Evolutionary conservation across 2,329 filamentous ascomycete species (phyloP), one percentile per base, ranked within the genome.

Genomic region (Microthyrium microscopicum): DNA sequence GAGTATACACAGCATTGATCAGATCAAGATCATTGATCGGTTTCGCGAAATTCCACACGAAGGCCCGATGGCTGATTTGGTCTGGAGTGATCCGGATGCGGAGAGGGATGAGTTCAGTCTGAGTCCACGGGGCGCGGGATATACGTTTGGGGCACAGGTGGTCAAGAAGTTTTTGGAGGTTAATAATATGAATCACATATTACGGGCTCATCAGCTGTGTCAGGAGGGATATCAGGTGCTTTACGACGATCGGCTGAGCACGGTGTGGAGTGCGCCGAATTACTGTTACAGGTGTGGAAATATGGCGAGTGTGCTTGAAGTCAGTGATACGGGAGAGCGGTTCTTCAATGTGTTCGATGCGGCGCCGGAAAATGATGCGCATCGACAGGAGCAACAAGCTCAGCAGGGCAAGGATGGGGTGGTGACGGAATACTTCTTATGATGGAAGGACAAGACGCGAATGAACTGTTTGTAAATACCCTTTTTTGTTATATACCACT

Each of bases 11-110:
- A 92, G 82, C 28, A 94, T 98, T 52, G 89, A 98, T 55, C 89
- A 98, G 59, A 95, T 98, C 60, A 95, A 98, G 57, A 92, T 98
- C 55, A 95, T 98, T 53, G 89, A 98, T 59, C 82, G 89, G 29
- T 98, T 95, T 64, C 77, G 89, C 44, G 89, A 98, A 53, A 98
- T 98, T 39, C 89, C 89, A 4, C 89, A 98, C 58, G 89, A 98
- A 58, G 89, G 89, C 0, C 89, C 89, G 21, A 98, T 98, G 89
- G 89, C 89, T n/a, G 89, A 98, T 55, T 64, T 98, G 4, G 89
- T 98, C 20, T 98, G 89, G 89, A 93, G 84, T 15, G 89, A 98
- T 53, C 89, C 89, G 0, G 89, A 98, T 52, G 78, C 82, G n/a
- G 89, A 98, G 46, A 72, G 85, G 37, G 89, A 98, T 57, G 89